Evolutionary conservation across 31 red algal species (phyloP), one percentile per base, ranked within the genome.

Genomic region (Endocladia muricata): DNA sequence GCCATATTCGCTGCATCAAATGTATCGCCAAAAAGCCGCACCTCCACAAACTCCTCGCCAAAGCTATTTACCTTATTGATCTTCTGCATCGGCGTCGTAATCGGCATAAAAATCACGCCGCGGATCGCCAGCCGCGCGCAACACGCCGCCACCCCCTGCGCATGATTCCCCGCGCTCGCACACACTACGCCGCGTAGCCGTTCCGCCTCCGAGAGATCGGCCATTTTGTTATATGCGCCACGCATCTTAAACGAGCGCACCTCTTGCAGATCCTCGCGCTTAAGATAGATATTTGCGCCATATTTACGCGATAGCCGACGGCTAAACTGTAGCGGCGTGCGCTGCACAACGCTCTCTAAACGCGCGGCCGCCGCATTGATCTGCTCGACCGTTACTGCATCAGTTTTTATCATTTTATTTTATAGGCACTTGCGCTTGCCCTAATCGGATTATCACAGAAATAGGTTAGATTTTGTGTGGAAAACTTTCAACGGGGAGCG

Each of bases 121-220:
- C n/a, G 13, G 47, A 52, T 52, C 47, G 13, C n/a, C n/a, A 52
- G n/a, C n/a, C 47, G 13, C 11, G 47, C 11, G n/a, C 47, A 52
- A 15, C 13, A 52, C 11, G n/a, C 13, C n/a, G 47, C 47, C 47
- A 52, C 47, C 11, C 47, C 47, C n/a, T 52, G 47, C 47, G 47
- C 47, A 52, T 52, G 47, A 52, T 52, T 52, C 47, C 47, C 47
- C n/a, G 47, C 47, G n/a, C 47, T 52, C 11, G 47, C 47, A 52
- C 47, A 52, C 13, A 52, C 47, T 52, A 52, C 47, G n/a, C 47
- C 47, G n/a, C n/a, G 13, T 52, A n/a, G 13, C 11, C 13, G 13
- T 52, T 52, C 13, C 11, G 13, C 47, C 13, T 13, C 11, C 11
- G 47, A 15, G 13, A 52, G n/a, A n/a, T n/a, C 47, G 13, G 13